These are phyloP conservation scores for Ogataea trehaloabstinens DNA, from an alignment of 805 yeast species.

Conservation along the genomic window DNA sequence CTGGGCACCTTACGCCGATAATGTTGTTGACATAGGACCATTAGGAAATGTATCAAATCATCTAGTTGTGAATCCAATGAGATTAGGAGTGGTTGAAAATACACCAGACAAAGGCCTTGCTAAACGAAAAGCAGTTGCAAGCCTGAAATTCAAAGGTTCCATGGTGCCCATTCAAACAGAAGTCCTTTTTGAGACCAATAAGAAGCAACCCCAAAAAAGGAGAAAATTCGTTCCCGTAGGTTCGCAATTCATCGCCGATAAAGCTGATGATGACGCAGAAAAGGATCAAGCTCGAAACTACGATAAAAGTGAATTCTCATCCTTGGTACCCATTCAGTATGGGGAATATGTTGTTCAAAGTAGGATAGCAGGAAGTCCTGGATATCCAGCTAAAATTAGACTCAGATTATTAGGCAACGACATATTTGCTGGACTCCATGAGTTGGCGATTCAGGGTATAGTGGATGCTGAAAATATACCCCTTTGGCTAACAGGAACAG, in stretches of 20 bases:
- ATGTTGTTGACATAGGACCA: slow-evolving; percentile 63
- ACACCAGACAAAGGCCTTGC: slow-evolving; percentile 16
- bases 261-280: slow-evolving; percentile 6
- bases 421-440: slow-evolving; percentile 76
- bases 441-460: slow-evolving; percentile 49
- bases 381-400: slow-evolving; percentile 19
- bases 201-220: slow-evolving; percentile 23
- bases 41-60: slow-evolving; percentile 46
- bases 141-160: slow-evolving; percentile 62
- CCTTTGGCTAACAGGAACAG: slow-evolving; percentile 78
- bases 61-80: slow-evolving; percentile 30
- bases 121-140: slow-evolving; percentile 43
- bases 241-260: background rate
- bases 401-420: slow-evolving; percentile 60
- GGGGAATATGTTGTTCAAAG: slow-evolving; percentile 45
- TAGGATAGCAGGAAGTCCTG: slow-evolving; percentile 24
- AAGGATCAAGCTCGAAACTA: slow-evolving; percentile 7
- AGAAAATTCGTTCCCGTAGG: slow-evolving; percentile 7
- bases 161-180: slow-evolving; percentile 34
- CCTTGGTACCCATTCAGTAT: slow-evolving; percentile 58
- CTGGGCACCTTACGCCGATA: slow-evolving; percentile 75
- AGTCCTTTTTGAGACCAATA: slow-evolving; percentile 39
- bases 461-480: slow-evolving; percentile 61
- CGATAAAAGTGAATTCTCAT: slow-evolving; percentile 40
- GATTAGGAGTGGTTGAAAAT: slow-evolving; percentile 18